These are phyloP conservation scores for Saccharata proteae DNA, from an alignment of 2,329 filamentous ascomycete genomes.

Conservation along the genomic window DNA sequence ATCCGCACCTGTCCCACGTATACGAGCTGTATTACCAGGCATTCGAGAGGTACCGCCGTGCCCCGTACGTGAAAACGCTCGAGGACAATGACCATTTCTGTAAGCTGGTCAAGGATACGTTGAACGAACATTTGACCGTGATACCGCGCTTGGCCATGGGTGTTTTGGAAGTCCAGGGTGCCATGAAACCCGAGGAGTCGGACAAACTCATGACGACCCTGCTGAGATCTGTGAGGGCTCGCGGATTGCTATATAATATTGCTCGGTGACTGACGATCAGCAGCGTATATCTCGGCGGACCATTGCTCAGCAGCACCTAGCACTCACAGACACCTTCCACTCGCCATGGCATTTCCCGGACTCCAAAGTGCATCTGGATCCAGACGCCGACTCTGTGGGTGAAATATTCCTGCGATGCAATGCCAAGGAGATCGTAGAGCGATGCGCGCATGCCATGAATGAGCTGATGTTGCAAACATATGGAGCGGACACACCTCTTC, in stretches of 20 bases:
- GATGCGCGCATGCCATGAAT: slow-evolving; percentile 65
- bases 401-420: slow-evolving; percentile 92
- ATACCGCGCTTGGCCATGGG: slow-evolving; percentile 93
- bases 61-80: slow-evolving; percentile 70
- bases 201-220: slow-evolving; percentile 95
- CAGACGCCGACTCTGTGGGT: slow-evolving; percentile 76
- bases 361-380: slow-evolving; percentile 47
- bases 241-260: background rate
- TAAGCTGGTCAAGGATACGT: slow-evolving; percentile 61
- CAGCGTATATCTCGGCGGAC: slow-evolving; percentile 89
- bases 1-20: slow-evolving; percentile 82
- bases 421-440: slow-evolving; percentile 75
- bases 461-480: slow-evolving; percentile 65
- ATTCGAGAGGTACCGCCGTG: slow-evolving; percentile 80
- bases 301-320: slow-evolving; percentile 94
- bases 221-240: slow-evolving; percentile 59
- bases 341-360: slow-evolving; percentile 81
- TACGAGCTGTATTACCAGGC: slow-evolving; percentile 95
- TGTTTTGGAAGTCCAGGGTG: slow-evolving; percentile 74
- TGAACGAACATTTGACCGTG: slow-evolving; percentile 80
- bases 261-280: background rate
- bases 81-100: slow-evolving; percentile 88
- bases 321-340: slow-evolving; percentile 87
- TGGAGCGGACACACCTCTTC: slow-evolving; percentile 57
- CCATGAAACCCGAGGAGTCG: slow-evolving; percentile 69